Evolutionary conservation across 2,329 filamentous ascomycete genomes (phyloP), one percentile per base, ranked within the genome.

Genomic region (Stagonosporopsis cucurbitacearum): DNA sequence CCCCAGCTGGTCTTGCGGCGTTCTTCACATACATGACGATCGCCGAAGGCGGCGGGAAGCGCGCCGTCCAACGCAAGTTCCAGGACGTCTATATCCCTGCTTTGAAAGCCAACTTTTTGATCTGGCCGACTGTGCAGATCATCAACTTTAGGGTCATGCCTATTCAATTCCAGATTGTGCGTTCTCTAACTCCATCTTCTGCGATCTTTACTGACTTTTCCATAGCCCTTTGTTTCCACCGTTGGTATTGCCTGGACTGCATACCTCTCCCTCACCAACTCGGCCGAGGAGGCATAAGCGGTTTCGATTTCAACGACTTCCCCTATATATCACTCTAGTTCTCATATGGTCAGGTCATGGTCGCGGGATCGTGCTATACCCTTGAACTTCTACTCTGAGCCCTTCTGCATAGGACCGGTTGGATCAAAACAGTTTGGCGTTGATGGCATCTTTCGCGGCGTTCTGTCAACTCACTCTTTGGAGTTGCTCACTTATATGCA

Each of bases 11-110:
- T 79, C 85, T 99, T 53, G 90, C 85, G 13, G 83, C 85, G 64
- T 99, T 99, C 82, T 99, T 98, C 76, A 92, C 91, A 0, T 94
- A 89, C 77, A 98, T 99, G 94, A 98, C 95, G 0, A 78, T 98
- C 15, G 91, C 94, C 12, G 95, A 99, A 78, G 95, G 95, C 23
- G 95, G 95, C 54, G 92, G 92, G 28, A 86, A 85, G 68, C 84
- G 90, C 57, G 93, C 91, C 7, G 83, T 99, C 45, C 79, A 83
- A 59, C 84, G 88, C 73, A 99, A 99, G 81, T 88, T 99, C 67
- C 85, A 90, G 70, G 94, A 97, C 72, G 93, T 98, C 78, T 99
- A 96, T 74, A 77, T 97, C 54, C 92, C 94, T 13, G 94, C 95
- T 8, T 81, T 99, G 64, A 96, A 97, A 81, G 93, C 94, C 66